Conservation (phyloP, 2,329 filamentous ascomycete species). For the Pseudogymnoascus verrucosus region DNA sequence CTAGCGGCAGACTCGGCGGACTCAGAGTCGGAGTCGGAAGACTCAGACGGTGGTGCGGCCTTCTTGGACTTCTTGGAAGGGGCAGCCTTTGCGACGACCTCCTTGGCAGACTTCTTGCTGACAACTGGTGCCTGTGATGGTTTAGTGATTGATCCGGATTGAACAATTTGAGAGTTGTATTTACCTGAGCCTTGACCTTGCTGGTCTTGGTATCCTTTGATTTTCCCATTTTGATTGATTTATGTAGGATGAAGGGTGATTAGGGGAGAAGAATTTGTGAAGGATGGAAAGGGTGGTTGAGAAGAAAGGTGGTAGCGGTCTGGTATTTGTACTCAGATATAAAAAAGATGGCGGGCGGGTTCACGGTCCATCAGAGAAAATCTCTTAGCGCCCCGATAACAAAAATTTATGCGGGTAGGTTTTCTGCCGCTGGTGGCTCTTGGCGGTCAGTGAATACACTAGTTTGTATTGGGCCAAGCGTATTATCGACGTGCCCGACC, state of each 20-base stretch:
- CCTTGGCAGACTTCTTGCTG: conserved; percentile 60
- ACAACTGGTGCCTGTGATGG: conserved; percentile 54
- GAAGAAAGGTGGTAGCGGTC: conserved; percentile 13
- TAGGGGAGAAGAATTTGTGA: conserved; percentile 1
- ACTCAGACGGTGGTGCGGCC: conserved; percentile 34
- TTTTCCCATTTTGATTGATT: conserved; percentile 51
- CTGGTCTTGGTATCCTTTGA: conserved; percentile 53
- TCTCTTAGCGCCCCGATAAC: conserved; percentile 7
- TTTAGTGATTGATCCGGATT: conserved; percentile 62
- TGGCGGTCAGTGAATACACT: not conserved
- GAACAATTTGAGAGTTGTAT: conserved; percentile 47
- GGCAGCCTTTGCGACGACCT: conserved; percentile 36
- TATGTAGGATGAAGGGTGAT: conserved; percentile 6
- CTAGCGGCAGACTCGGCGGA: conserved; percentile 29
- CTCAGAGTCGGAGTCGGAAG: conserved; percentile 33
- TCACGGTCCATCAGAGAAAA: conserved; percentile 5
- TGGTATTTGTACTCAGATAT: conserved; percentile 12
- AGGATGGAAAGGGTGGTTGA: conserved; percentile 11
- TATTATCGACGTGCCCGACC: not conserved
- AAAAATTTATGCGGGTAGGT: conserved; percentile 6
- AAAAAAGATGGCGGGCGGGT: conserved; percentile 16
- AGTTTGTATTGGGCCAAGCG: not conserved
- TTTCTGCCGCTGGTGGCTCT: not conserved
- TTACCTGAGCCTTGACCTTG: conserved; percentile 41
- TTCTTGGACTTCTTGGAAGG: conserved; percentile 42